Conservation (phyloP, 768 basidiomycete species). For the Auricularia auricula-judae region DNA sequence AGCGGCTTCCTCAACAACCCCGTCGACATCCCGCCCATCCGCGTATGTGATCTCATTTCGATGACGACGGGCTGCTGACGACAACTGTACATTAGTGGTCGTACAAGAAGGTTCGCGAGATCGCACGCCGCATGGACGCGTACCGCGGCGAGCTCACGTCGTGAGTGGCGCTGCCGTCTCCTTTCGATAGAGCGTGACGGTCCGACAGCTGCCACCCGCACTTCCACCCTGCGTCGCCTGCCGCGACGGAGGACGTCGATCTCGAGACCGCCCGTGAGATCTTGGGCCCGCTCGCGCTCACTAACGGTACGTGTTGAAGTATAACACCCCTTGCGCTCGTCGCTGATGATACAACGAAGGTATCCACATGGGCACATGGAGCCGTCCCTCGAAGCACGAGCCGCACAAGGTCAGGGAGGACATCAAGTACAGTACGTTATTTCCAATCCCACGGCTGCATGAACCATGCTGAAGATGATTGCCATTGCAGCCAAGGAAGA, state of each 20-base stretch:
- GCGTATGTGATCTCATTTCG: slow-evolving; percentile 11
- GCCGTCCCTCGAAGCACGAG: slow-evolving; percentile 24
- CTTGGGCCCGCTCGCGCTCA: slow-evolving; percentile 11
- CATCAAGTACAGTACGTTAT: slow-evolving; percentile 35
- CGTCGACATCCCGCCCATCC: slow-evolving; percentile 65
- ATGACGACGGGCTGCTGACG: too few species aligned
- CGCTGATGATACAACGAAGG: slow-evolving; percentile 55
- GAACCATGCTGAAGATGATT: neutral
- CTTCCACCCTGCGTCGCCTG: slow-evolving; percentile 60
- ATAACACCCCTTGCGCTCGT: neutral
- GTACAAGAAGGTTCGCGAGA: slow-evolving; percentile 66
- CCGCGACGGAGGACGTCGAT: slow-evolving; percentile 51
- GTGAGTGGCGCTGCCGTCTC: slow-evolving; percentile 19
- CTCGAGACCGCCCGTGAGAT: slow-evolving; percentile 55
- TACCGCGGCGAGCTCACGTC: neutral
- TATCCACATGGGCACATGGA: slow-evolving; percentile 50
- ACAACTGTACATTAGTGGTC: slow-evolving; percentile 31
- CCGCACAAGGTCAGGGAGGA: slow-evolving; percentile 49
- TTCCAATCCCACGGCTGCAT: neutral
- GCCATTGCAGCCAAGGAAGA: slow-evolving; percentile 36
- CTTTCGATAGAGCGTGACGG: neutral
- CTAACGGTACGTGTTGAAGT: neutral
- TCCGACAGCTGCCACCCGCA: slow-evolving; percentile 45
- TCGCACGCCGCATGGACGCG: slow-evolving; percentile 58
- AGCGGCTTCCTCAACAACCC: slow-evolving; percentile 71